These are phyloP conservation scores for Cylindrodendrum hubeiense DNA, from an alignment of 2,329 filamentous ascomycete genomes.

Conservation along the genomic window DNA sequence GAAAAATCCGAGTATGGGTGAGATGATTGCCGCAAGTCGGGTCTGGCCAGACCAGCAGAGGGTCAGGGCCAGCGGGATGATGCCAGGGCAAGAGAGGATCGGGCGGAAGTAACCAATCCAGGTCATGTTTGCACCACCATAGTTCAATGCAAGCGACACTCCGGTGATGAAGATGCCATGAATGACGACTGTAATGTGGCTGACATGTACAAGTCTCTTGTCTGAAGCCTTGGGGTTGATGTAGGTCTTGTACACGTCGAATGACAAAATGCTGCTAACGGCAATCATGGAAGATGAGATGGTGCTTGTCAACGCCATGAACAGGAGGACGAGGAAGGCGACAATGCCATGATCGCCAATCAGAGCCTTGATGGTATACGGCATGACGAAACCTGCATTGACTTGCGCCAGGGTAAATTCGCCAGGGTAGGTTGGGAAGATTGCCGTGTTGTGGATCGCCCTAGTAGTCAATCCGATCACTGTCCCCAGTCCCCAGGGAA, in stretches of 20 bases:
- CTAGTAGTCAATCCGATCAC: not conserved
- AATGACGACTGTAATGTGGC: not conserved
- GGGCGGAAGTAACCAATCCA: conserved; percentile 8
- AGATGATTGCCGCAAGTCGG: not conserved
- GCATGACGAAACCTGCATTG: conserved; percentile 7
- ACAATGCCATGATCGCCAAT: conserved; percentile 8
- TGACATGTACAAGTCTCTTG: not conserved
- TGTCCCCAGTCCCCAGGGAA: conserved; percentile 2
- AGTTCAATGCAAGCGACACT: not conserved
- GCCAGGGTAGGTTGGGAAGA: conserved; percentile 16
- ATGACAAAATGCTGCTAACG: not conserved
- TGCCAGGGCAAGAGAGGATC: not conserved
- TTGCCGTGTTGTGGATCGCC: conserved; percentile 3
- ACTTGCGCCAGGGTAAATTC: conserved; percentile 13
- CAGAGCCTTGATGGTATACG: conserved; percentile 7
- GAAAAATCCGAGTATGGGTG: not conserved
- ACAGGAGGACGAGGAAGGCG: conserved; percentile 6
- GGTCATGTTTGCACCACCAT: conserved; percentile 8
- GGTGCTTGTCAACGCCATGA: conserved; percentile 11
- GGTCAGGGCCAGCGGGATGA: not conserved
- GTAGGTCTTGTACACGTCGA: conserved; percentile 15
- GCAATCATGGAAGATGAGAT: conserved; percentile 6
- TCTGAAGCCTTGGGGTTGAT: conserved; percentile 1
- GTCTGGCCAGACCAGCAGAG: not conserved
- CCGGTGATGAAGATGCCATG: not conserved